phyloP scores from a whole-genome alignment of 768 basidiomycete species.

The Panaeolus papilionaceus region DNA sequence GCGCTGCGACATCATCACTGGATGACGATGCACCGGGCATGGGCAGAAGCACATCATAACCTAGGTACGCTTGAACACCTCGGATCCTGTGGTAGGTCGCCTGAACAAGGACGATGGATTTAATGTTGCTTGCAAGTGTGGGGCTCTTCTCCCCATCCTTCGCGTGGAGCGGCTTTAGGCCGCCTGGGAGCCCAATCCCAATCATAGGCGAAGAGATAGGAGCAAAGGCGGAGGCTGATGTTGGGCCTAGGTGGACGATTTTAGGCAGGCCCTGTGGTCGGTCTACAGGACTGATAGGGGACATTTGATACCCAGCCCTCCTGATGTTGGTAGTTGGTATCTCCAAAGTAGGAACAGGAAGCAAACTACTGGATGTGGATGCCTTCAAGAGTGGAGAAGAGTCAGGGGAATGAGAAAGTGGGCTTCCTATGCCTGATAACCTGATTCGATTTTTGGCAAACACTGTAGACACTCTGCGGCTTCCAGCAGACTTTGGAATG shows the following conservation, averaged over 20 bases:
- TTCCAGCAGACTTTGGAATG: slow-evolving; percentile 33
- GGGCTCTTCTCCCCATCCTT: slow-evolving; percentile 28
- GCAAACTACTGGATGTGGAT: slow-evolving; percentile 36
- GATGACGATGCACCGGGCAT: slow-evolving; percentile 35
- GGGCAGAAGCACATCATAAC: slow-evolving; percentile 64
- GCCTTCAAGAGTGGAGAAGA: slow-evolving; percentile 48
- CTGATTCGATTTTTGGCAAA: slow-evolving; percentile 64
- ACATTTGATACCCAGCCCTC: slow-evolving; percentile 40
- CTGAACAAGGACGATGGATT: slow-evolving; percentile 55
- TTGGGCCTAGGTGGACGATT: slow-evolving; percentile 69
- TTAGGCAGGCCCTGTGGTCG: slow-evolving; percentile 43
- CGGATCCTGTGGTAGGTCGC: slow-evolving; percentile 68
- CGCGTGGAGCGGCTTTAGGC: slow-evolving; percentile 14
- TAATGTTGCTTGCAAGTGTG: slow-evolving; percentile 50
- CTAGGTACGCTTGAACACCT: slow-evolving; percentile 66
- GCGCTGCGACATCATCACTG: slow-evolving; percentile 42
- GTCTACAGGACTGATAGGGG: slow-evolving; percentile 34
- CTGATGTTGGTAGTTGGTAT: slow-evolving; percentile 27
- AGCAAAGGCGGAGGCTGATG: slow-evolving; percentile 43
- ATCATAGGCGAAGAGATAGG: slow-evolving; percentile 37
- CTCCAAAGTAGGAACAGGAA: slow-evolving; percentile 31
- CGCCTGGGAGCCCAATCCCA: slow-evolving; percentile 23
- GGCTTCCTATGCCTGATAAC: slow-evolving; percentile 38
- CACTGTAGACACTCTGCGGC: slow-evolving; percentile 52
- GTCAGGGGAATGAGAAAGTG: slow-evolving; percentile 45